A percentile compares a stretch with the other conserved stretches of the same genome.
Conservation (phyloP, 257 asterid species). For the Rehmannia glutinosa region DNA sequence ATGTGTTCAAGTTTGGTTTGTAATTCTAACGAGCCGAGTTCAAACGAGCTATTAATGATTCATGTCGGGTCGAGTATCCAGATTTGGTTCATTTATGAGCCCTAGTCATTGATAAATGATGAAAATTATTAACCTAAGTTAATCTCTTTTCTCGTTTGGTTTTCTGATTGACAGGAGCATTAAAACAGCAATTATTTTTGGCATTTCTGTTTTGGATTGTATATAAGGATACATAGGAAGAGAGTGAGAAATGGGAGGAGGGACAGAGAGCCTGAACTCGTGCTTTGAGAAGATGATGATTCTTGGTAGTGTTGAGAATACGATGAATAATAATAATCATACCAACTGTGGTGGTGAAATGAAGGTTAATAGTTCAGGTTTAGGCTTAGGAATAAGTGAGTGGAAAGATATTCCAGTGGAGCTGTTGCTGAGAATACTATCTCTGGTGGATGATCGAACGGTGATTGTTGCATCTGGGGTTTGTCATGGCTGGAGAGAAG, state of each 20-base stretch:
- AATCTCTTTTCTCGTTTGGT: neutral
- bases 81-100: no score
- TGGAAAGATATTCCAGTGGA: conserved; percentile 96
- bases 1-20: no score
- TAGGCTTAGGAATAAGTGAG: conserved; percentile 46
- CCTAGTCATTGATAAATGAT: no score
- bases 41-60: no score
- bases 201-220: conserved; percentile 6
- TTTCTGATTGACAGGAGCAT: neutral
- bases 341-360: conserved; percentile 21
- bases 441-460: conserved; percentile 82
- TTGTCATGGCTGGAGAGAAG: conserved; percentile 96
- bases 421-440: conserved; percentile 71
- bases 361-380: conserved; percentile 27
- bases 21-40: no score
- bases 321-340: neutral
- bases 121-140: neutral
- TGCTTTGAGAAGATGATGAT: conserved; percentile 52
- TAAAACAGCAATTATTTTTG: conserved; percentile 10
- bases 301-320: conserved; percentile 11
- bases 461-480: conserved; percentile 91
- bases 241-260: conserved; percentile 14
- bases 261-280: conserved; percentile 18
- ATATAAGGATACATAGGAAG: neutral
- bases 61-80: no score